Evolutionary conservation across 1,139 yeast species (phyloP).

Genomic region (Zygoascus meyerae): DNA sequence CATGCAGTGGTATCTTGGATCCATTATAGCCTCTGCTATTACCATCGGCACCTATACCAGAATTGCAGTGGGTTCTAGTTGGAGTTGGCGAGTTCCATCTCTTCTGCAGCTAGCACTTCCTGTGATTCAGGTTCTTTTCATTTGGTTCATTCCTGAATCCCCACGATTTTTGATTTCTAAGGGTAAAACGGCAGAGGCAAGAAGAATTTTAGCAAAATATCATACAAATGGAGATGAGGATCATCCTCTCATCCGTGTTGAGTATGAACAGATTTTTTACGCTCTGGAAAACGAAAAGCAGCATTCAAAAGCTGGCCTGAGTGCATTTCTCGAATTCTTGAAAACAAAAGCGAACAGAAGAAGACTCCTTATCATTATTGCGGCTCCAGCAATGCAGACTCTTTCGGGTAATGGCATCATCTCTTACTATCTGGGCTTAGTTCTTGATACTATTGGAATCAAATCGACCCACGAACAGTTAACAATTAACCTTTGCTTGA

Average conservation of each 20-base stretch:
- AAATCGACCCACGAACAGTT: slow-evolving; percentile 12
- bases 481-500: slow-evolving; percentile 14
- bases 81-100: slow-evolving; percentile 38
- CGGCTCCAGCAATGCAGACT: slow-evolving; percentile 7
- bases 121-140: slow-evolving; percentile 26
- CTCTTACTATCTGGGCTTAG: slow-evolving; percentile 13
- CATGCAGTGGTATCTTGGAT: slow-evolving; percentile 50
- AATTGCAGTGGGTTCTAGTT: slow-evolving; percentile 38
- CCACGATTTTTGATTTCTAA: slow-evolving; percentile 74
- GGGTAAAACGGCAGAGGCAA: slow-evolving; percentile 60
- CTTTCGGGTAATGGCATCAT: slow-evolving; percentile 15
- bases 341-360: slow-evolving; percentile 12
- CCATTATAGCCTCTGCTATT: slow-evolving; percentile 43
- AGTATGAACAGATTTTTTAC: slow-evolving; percentile 17
- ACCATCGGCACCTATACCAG: slow-evolving; percentile 34
- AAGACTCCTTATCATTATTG: slow-evolving; percentile 7
- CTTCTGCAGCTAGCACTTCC: slow-evolving; percentile 33
- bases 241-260: slow-evolving; percentile 17
- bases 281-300: slow-evolving; percentile 17
- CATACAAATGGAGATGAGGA: slow-evolving; percentile 22
- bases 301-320: slow-evolving; percentile 23
- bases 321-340: slow-evolving; percentile 36
- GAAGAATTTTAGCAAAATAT: slow-evolving; percentile 43
- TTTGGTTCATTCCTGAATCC: slow-evolving; percentile 47
- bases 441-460: slow-evolving; percentile 15